Evolutionary conservation across 768 basidiomycete genomes (phyloP).

Genomic region (Mycena rebaudengoi): DNA sequence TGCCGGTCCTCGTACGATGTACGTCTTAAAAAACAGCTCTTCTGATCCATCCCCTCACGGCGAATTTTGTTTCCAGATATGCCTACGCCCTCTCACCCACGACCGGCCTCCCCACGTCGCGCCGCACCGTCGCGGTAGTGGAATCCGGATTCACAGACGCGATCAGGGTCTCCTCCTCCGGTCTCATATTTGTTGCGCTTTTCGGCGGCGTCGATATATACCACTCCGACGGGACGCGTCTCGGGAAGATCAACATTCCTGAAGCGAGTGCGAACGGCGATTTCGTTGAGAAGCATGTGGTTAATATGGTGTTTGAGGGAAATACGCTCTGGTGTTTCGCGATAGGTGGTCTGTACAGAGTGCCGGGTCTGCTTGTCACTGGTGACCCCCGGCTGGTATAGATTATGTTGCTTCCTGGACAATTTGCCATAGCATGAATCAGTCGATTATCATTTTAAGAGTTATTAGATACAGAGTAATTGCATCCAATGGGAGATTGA

Average conservation of each 20-base stretch:
- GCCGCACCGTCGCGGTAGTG: slow-evolving; percentile 9
- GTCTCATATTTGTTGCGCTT: slow-evolving; percentile 6
- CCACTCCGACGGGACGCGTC: slow-evolving; percentile 9
- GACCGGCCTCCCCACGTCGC: slow-evolving; percentile 4
- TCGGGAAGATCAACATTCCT: slow-evolving; percentile 12
- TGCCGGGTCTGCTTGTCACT: neutral
- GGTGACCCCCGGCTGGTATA: slow-evolving; percentile 7
- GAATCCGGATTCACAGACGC: slow-evolving; percentile 6
- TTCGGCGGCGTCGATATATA: slow-evolving; percentile 16
- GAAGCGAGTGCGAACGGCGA: slow-evolving; percentile 10
- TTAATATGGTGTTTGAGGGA: slow-evolving; percentile 12
- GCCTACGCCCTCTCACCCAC: slow-evolving; percentile 8
- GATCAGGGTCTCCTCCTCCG: slow-evolving; percentile 8
- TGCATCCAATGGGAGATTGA: too few relatives aligned
- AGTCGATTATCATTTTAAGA: too few relatives aligned
- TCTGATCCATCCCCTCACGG: neutral
- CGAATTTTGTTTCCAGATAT: too few relatives aligned
- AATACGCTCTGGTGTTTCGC: slow-evolving; percentile 14
- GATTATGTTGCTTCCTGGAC: too few relatives aligned
- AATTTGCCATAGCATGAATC: too few relatives aligned
- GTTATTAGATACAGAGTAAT: too few relatives aligned
- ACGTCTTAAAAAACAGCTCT: too few relatives aligned
- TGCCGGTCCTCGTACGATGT: slow-evolving; percentile 10
- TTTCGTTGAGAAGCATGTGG: slow-evolving; percentile 9
- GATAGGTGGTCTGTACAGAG: slow-evolving; percentile 5